Conservation (phyloP, 73 alveolate species). For the Uronychia setigera region DNA sequence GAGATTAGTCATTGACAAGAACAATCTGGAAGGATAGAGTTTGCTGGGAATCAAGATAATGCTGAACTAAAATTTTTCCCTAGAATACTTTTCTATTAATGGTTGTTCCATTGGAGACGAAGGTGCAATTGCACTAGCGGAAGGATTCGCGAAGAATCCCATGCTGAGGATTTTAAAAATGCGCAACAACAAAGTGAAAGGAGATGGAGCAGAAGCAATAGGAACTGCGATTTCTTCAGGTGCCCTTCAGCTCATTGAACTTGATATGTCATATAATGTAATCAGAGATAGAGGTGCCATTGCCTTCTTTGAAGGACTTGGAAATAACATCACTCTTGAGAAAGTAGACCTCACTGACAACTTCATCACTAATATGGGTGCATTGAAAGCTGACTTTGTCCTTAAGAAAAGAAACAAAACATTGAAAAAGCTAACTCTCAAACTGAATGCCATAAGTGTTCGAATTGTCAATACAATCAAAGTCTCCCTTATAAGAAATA, state of each 20-base stretch:
- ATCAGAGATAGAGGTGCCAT: slow-evolving; percentile 35
- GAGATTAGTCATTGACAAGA: slow-evolving; percentile 20
- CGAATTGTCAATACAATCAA: not conserved
- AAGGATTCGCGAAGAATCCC: slow-evolving; percentile 32
- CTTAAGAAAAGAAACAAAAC: not conserved
- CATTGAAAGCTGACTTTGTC: not conserved
- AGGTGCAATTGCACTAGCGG: slow-evolving; percentile 21
- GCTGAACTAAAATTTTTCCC: slow-evolving; percentile 1
- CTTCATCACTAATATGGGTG: slow-evolving; percentile 32
- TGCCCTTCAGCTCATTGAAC: not conserved
- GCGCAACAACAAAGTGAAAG: slow-evolving; percentile 10
- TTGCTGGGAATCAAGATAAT: slow-evolving; percentile 16
- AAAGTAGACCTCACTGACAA: slow-evolving; percentile 25
- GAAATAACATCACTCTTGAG: slow-evolving; percentile 10
- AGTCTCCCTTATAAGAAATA: not conserved
- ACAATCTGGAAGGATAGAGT: slow-evolving; percentile 31
- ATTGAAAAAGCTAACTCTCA: not conserved
- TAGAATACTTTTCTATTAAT: slow-evolving; percentile 6
- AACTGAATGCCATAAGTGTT: not conserved
- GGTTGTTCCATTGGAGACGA: slow-evolving; percentile 31
- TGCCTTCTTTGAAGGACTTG: slow-evolving; percentile 9
- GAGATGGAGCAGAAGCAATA: not conserved
- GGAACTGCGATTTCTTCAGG: not conserved
- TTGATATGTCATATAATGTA: not conserved
- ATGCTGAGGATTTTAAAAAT: slow-evolving; percentile 11